These are phyloP conservation scores for Macadamia integrifolia DNA, from an alignment of 164 flowering plant genomes.

Conservation along the genomic window DNA sequence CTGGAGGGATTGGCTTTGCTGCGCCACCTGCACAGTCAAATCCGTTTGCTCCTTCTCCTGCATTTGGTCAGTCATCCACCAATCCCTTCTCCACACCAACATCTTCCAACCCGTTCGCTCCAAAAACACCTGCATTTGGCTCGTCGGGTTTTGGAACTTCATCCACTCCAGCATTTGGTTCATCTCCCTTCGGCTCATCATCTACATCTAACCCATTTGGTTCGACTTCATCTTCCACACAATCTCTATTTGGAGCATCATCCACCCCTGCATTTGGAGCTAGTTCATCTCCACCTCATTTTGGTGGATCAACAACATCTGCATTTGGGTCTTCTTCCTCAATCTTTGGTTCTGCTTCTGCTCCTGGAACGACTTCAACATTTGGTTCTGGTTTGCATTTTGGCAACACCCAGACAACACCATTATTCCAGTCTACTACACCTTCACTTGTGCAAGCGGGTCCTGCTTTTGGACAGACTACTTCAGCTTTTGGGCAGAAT, in stretches of 20 bases:
- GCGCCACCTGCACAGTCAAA: constrained; percentile 34
- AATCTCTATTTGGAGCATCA: constrained; percentile 48
- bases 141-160: constrained; percentile 43
- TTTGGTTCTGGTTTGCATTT: constrained; percentile 52
- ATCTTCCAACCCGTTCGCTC: constrained; percentile 56
- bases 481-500: constrained; percentile 51
- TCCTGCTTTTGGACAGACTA: constrained; percentile 50
- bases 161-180: constrained; percentile 48
- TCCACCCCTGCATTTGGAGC: constrained; percentile 52
- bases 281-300: constrained; percentile 44
- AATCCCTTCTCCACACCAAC: constrained; percentile 58
- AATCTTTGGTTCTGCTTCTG: constrained; percentile 49
- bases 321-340: constrained; percentile 52
- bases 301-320: constrained; percentile 46
- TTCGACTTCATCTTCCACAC: constrained; percentile 41
- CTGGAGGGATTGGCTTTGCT: constrained; percentile 43
- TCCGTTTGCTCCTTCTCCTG: constrained; percentile 43
- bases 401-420: constrained; percentile 67
- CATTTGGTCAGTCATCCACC: constrained; percentile 61
- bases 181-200: constrained; percentile 52
- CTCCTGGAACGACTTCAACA: constrained; percentile 45
- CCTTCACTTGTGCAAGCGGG: constrained; percentile 63
- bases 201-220: constrained; percentile 51
- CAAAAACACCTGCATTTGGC: constrained; percentile 44
- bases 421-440: constrained; percentile 55